Percentiles rank a stretch among this genome's conserved stretches.
These are phyloP conservation scores for Paramecium sexaurelia DNA, from an alignment of 73 alveolate genomes.

Conservation along the genomic window DNA sequence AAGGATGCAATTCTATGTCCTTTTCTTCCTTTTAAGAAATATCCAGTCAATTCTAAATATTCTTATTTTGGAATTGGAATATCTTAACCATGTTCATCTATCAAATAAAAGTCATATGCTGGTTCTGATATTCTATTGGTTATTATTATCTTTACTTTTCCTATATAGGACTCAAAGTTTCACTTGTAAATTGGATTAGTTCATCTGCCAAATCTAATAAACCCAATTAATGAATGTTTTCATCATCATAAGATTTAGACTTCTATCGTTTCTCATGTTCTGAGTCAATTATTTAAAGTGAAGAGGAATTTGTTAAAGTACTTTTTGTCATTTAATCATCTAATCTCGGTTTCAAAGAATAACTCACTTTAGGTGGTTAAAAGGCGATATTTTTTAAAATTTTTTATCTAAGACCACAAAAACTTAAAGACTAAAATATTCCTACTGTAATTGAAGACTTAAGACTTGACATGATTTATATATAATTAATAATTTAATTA, in stretches of 20 bases:
- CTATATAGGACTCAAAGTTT: neutral
- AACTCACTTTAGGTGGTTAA: slow-evolving; percentile 42
- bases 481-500: neutral
- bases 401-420: slow-evolving; percentile 23
- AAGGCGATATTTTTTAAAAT: slow-evolving; percentile 26
- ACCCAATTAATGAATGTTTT: neutral
- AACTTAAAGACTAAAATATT: slow-evolving; percentile 28
- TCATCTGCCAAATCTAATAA: neutral
- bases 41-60: neutral
- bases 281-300: neutral
- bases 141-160: neutral
- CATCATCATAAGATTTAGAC: slow-evolving; percentile 38
- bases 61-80: slow-evolving; percentile 31
- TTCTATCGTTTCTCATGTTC: slow-evolving; percentile 14
- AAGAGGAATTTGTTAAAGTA: neutral
- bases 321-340: neutral
- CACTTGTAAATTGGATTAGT: neutral
- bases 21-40: slow-evolving; percentile 24
- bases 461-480: neutral
- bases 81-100: neutral
- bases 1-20: neutral
- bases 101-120: neutral
- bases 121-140: neutral
- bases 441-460: slow-evolving; percentile 19
- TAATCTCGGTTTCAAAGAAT: neutral